A percentile compares a stretch with the other conserved stretches of the same genome.
Conservation (phyloP, 176 grass and related monocot genomes). For the Oryza brachyantha region DNA sequence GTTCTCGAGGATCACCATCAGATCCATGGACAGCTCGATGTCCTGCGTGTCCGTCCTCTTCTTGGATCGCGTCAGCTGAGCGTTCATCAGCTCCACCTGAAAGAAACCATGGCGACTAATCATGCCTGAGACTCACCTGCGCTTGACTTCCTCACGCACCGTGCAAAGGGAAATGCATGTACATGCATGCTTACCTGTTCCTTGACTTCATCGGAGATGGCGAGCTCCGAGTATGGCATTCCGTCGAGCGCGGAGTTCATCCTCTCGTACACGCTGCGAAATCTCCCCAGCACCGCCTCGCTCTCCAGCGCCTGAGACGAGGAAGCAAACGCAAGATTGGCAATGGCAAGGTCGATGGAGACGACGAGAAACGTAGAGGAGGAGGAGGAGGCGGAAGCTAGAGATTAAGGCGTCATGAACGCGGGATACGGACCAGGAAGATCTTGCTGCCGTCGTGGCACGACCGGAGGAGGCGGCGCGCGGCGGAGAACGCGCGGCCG, state of each 20-base stretch:
- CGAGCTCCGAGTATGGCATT: conserved; percentile 59
- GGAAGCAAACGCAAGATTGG: neutral
- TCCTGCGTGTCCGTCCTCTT: conserved; percentile 70
- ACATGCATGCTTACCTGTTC: conserved; percentile 47
- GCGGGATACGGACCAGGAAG: conserved; percentile 48
- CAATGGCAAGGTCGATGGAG: neutral
- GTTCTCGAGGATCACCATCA: conserved; percentile 67
- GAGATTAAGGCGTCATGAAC: no score
- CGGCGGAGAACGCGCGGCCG: conserved; percentile 36
- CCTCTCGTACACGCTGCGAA: conserved; percentile 57
- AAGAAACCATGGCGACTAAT: neutral
- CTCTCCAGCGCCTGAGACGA: conserved; percentile 59
- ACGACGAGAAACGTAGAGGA: neutral
- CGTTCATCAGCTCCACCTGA: conserved; percentile 65
- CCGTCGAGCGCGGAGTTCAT: conserved; percentile 55
- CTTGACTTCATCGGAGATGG: conserved; percentile 64
- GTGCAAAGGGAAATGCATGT: neutral
- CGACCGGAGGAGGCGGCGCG: conserved; percentile 50
- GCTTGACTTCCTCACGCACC: neutral
- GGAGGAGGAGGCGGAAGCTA: neutral
- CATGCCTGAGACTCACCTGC: neutral
- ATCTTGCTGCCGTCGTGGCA: conserved; percentile 89
- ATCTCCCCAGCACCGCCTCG: conserved; percentile 44
- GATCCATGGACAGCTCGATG: conserved; percentile 70
- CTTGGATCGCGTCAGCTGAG: conserved; percentile 57